Conservation (phyloP, 768 basidiomycete genomes). For the Lyophyllum atratum region DNA sequence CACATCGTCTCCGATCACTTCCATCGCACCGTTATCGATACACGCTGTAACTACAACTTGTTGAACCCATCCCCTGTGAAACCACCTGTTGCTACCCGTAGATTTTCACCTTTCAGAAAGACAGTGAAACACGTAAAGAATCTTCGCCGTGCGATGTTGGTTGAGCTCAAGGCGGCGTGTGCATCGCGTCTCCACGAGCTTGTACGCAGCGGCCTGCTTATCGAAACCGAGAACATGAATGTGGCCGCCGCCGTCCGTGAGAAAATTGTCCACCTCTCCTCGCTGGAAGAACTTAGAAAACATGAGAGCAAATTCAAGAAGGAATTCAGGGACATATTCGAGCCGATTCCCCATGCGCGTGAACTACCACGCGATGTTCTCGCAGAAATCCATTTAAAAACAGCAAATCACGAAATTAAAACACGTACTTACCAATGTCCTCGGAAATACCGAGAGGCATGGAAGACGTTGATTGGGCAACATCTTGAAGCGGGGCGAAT, state of each 20-base stretch:
- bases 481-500: slow-evolving; percentile 35
- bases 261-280: background rate
- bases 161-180: background rate
- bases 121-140: background rate
- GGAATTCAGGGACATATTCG: no score
- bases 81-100: background rate
- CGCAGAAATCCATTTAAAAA: slow-evolving; percentile 25
- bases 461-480: slow-evolving; percentile 32
- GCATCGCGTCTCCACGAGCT: background rate
- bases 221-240: background rate
- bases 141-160: background rate
- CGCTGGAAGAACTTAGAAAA: background rate
- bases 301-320: background rate
- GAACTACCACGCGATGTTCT: no score
- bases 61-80: background rate
- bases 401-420: slow-evolving; percentile 25
- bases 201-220: background rate
- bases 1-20: no score
- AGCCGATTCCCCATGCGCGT: no score
- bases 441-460: slow-evolving; percentile 30
- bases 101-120: no score
- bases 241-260: background rate
- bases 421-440: slow-evolving; percentile 31
- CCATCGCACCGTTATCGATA: slow-evolving; percentile 14
- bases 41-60: slow-evolving; percentile 4